phyloP scores from a whole-genome alignment of 225 moss, liverwort and hornwort species.

The Sphagnum contortum region DNA sequence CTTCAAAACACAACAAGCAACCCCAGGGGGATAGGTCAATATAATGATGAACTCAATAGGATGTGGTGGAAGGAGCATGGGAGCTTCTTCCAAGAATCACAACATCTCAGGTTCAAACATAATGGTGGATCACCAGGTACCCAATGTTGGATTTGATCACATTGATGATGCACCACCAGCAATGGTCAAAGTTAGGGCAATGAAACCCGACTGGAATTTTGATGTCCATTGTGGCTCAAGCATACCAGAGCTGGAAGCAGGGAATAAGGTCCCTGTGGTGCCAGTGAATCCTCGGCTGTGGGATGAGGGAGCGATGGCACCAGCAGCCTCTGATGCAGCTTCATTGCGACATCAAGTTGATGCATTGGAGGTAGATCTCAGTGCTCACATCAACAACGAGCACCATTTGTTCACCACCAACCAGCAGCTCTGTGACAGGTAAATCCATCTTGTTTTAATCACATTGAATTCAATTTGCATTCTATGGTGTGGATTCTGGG shows the following conservation, averaged over 20 bases:
- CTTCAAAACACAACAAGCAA: too few relatives aligned
- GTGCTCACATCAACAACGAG: slow-evolving; percentile 26
- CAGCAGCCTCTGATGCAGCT: slow-evolving; percentile 6
- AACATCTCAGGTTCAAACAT: too few relatives aligned
- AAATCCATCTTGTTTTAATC: slow-evolving; percentile 2
- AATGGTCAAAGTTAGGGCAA: too few relatives aligned
- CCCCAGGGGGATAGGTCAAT: too few relatives aligned
- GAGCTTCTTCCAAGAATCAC: too few relatives aligned
- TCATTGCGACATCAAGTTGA: slow-evolving; percentile 26
- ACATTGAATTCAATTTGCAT: background rate
- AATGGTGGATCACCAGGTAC: too few relatives aligned
- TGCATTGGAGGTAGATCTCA: slow-evolving; percentile 25
- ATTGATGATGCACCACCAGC: too few relatives aligned
- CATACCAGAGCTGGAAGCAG: background rate
- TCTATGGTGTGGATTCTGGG: too few relatives aligned
- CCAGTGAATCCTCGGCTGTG: slow-evolving; percentile 4
- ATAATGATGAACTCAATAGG: too few relatives aligned
- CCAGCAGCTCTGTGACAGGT: slow-evolving; percentile 29
- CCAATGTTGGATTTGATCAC: too few relatives aligned
- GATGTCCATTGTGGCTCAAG: slow-evolving; percentile 17
- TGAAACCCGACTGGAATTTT: slow-evolving; percentile 27
- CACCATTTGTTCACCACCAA: slow-evolving; percentile 29
- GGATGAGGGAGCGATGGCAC: slow-evolving; percentile 21
- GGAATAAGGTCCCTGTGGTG: background rate
- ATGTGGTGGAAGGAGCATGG: too few relatives aligned